phyloP scores from a whole-genome alignment of 2,329 filamentous ascomycete species.

The Leptographium galeiforme region DNA sequence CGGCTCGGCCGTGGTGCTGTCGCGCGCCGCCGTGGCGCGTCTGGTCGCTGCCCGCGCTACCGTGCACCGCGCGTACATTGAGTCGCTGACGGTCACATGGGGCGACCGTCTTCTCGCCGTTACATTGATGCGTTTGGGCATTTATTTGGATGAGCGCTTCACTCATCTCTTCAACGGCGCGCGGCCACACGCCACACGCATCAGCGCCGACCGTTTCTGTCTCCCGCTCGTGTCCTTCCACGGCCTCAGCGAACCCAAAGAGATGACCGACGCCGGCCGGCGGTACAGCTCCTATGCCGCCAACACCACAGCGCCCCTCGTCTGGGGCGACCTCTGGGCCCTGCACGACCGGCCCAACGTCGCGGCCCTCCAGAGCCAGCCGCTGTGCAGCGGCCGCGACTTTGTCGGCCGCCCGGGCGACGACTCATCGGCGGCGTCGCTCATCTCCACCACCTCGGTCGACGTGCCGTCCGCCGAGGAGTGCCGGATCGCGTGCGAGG shows the following conservation, averaged over 20 bases:
- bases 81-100: constrained; percentile 37
- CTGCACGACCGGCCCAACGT: constrained; percentile 30
- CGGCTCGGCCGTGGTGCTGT: constrained; percentile 40
- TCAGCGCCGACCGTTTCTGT: constrained; percentile 37
- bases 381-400: constrained; percentile 27
- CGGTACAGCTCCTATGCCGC: constrained; percentile 18
- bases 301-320: constrained; percentile 13
- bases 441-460: constrained; percentile 3
- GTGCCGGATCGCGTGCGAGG: constrained; percentile 29
- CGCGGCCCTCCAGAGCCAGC: constrained; percentile 21
- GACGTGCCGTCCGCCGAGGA: constrained; percentile 25
- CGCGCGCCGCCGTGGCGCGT: constrained; percentile 32
- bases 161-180: constrained; percentile 43
- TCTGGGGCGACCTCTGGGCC: constrained; percentile 37
- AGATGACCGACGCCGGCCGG: constrained; percentile 31
- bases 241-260: constrained; percentile 27
- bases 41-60: constrained; percentile 30
- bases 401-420: constrained; percentile 30
- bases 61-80: constrained; percentile 29
- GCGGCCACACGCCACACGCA: constrained; percentile 31
- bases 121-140: constrained; percentile 36
- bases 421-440: constrained; percentile 28
- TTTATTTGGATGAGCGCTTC: constrained; percentile 43
- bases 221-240: constrained; percentile 42
- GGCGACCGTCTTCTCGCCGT: constrained; percentile 41